Evolutionary conservation across 2,329 filamentous ascomycete species (phyloP).

Genomic region (Colletotrichum australisinense): DNA sequence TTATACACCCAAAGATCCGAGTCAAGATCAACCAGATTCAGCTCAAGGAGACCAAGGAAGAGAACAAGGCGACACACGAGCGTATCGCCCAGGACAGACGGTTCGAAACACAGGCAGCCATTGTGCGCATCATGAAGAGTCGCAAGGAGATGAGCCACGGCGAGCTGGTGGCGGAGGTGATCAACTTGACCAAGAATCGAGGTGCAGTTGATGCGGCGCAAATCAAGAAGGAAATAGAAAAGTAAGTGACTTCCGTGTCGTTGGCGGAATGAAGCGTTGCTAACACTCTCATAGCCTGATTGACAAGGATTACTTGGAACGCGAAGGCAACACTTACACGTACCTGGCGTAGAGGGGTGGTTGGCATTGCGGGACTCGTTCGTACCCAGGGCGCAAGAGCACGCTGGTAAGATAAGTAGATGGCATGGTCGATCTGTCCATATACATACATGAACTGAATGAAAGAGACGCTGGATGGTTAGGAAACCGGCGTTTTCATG

Average conservation of each 20-base stretch:
- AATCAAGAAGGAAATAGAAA: conserved; percentile 98
- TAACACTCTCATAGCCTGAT: conserved; percentile 71
- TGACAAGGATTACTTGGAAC: conserved; percentile 93
- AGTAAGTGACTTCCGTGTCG: conserved; percentile 62
- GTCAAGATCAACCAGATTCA: conserved; percentile 99
- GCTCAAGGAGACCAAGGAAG: conserved; percentile 92
- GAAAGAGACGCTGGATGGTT: neutral
- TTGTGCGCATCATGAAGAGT: conserved; percentile 97
- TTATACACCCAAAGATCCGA: conserved; percentile 84
- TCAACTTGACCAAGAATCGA: conserved; percentile 86
- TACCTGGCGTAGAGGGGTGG: conserved; percentile 71
- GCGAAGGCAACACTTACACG: conserved; percentile 76
- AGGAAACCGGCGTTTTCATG: neutral
- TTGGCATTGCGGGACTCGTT: neutral
- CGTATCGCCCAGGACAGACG: conserved; percentile 89
- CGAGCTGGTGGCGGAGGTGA: conserved; percentile 92
- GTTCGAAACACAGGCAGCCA: conserved; percentile 96
- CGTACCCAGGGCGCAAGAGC: neutral
- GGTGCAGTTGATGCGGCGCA: conserved; percentile 87
- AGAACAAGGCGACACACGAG: conserved; percentile 94
- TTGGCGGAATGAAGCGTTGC: conserved; percentile 28
- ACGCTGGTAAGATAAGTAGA: neutral
- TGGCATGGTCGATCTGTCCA: neutral
- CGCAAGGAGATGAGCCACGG: conserved; percentile 87
- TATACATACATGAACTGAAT: neutral